Evolutionary conservation across 805 yeast species (phyloP).

Genomic region (Candida parachauliodes): DNA sequence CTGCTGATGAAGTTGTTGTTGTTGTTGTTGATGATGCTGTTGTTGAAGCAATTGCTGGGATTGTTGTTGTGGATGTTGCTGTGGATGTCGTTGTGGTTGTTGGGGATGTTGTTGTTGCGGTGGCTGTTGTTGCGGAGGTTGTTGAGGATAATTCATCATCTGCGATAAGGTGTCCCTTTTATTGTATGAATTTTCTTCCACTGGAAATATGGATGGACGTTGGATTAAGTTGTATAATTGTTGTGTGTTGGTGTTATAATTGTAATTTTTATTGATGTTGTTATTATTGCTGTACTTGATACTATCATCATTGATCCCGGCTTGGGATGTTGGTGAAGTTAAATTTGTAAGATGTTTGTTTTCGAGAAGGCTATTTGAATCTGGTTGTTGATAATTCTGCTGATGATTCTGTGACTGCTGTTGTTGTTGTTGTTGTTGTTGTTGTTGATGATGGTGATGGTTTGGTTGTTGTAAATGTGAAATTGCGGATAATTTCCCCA

Average conservation of each 20-base stretch:
- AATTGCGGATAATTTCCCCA: slow-evolving; percentile 12
- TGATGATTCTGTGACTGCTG: neutral
- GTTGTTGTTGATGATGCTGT: neutral
- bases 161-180: neutral
- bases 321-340: neutral
- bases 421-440: neutral
- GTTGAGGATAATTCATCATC: slow-evolving; percentile 7
- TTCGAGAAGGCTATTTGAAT: too few relatives aligned
- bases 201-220: neutral
- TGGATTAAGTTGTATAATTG: neutral
- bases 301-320: slow-evolving; percentile 1
- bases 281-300: neutral
- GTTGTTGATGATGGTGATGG: slow-evolving; percentile 3
- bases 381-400: neutral
- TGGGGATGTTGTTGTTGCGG: neutral
- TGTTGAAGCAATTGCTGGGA: slow-evolving; percentile 2
- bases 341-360: neutral
- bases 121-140: slow-evolving; percentile 2
- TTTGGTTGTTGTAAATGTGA: slow-evolving; percentile 6
- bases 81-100: slow-evolving; percentile 3
- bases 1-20: slow-evolving; percentile 1
- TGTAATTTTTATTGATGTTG: neutral
- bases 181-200: neutral
- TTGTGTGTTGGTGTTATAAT: slow-evolving; percentile 1
- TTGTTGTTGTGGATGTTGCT: slow-evolving; percentile 1